Conservation (phyloP, 2,329 filamentous ascomycete genomes). For the Colletotrichum cuscutae region DNA sequence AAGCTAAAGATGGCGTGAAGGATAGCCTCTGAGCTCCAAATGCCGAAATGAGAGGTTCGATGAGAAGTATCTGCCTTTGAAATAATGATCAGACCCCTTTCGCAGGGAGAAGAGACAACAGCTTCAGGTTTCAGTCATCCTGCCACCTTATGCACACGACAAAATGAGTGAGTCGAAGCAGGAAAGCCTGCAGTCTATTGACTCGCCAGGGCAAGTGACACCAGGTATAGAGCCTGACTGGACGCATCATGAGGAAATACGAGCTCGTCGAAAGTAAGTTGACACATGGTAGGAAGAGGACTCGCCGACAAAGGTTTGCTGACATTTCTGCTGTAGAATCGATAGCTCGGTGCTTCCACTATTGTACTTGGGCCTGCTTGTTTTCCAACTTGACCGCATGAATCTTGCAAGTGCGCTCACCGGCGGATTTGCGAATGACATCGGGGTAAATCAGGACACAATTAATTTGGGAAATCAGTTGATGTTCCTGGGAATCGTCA, state of each 20-base stretch:
- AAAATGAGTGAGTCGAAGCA: constrained; percentile 8
- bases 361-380: constrained; percentile 59
- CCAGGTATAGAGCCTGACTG: constrained; percentile 25
- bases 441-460: constrained; percentile 55
- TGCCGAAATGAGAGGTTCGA: constrained; percentile 7
- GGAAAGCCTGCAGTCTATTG: not conserved
- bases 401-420: constrained; percentile 63
- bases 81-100: not conserved
- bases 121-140: not conserved
- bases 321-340: constrained; percentile 44
- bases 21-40: not conserved
- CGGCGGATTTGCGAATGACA: constrained; percentile 55
- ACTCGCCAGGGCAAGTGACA: not conserved
- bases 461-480: constrained; percentile 64
- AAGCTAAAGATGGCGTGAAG: constrained; percentile 15
- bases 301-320: not conserved
- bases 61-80: not conserved
- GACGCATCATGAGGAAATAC: constrained; percentile 31
- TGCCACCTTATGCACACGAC: too few relatives aligned
- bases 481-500: constrained; percentile 61
- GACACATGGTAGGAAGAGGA: not conserved
- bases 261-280: constrained; percentile 36
- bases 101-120: not conserved
- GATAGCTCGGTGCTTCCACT: constrained; percentile 59
- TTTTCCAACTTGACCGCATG: constrained; percentile 64